Conservation (phyloP, 2,329 filamentous ascomycete genomes). For the Shiraia sp. region DNA sequence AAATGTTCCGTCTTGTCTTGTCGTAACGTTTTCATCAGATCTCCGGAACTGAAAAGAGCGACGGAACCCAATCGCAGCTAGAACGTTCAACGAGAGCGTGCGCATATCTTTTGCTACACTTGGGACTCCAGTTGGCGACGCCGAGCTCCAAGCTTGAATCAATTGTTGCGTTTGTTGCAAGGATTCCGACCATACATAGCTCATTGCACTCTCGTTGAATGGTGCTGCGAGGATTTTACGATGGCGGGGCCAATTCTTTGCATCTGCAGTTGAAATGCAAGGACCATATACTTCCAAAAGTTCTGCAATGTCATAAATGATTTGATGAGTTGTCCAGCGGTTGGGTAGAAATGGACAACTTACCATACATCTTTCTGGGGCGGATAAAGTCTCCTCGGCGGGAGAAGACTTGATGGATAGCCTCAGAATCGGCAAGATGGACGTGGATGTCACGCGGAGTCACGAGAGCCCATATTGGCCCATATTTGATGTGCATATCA, state of each 20-base stretch:
- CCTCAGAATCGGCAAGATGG: slow-evolving; percentile 13
- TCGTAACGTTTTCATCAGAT: not conserved
- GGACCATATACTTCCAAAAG: slow-evolving; percentile 16
- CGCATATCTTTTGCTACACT: slow-evolving; percentile 13
- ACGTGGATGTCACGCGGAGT: slow-evolving; percentile 17
- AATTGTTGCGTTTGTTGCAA: slow-evolving; percentile 57
- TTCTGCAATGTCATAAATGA: slow-evolving; percentile 1
- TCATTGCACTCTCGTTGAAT: slow-evolving; percentile 50
- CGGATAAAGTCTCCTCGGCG: slow-evolving; percentile 16
- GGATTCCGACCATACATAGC: slow-evolving; percentile 58
- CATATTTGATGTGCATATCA: not conserved
- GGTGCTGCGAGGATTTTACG: slow-evolving; percentile 45
- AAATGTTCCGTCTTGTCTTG: not conserved
- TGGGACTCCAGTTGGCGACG: slow-evolving; percentile 12
- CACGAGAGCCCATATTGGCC: slow-evolving; percentile 5
- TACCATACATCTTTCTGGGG: slow-evolving; percentile 16
- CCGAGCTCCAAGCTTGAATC: slow-evolving; percentile 17
- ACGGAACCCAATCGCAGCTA: slow-evolving; percentile 39
- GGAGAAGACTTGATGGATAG: slow-evolving; percentile 14
- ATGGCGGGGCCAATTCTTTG: slow-evolving; percentile 49
- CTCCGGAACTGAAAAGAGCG: slow-evolving; percentile 12
- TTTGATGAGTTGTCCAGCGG: no score
- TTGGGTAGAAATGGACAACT: not conserved
- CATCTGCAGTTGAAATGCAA: slow-evolving; percentile 14
- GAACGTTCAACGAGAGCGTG: slow-evolving; percentile 37